Base-by-base conservation (phyloP, 441 rosid species). In the Adansonia madagascariensis region DNA sequence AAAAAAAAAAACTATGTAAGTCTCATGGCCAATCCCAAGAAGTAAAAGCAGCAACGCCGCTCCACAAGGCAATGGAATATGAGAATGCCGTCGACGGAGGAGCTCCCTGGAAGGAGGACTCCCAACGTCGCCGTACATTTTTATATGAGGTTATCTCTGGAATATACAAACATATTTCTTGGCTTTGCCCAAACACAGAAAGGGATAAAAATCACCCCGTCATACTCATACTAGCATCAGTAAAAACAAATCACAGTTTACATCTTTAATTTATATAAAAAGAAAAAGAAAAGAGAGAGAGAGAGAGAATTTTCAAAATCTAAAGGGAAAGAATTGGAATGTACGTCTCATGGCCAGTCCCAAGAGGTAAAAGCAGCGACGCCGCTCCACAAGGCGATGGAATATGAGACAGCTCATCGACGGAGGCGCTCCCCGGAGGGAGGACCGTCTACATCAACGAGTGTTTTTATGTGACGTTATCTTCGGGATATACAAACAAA, bases 351-450 rank as follows among this genome's bases (percentile, higher is more conserved):
- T 86, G 89, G 88, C 87, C 85, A 80, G 78, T 87, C 91, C 90
- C 85, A 85, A 65, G 77, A 60, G 80, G 86, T 87, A 80, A 88
- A 74, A 73, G 89, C 90, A 71, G 82, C 90, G 63, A 88, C 81
- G 89, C 89, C 70, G 90, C 89, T 87, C 77, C 83, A 78, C 86
- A 86, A 85, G 91, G 90, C 85, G 76, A 84, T 84, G 89, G 90
- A 87, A 87, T 86, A 88, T 85, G 89, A 84, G 86, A 80, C 88
- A 80, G 4, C 66, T 22, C 41, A 5, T 44, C 67, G 57, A 67
- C 80, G 84, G 86, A 83, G 83, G 75, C 41, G 64, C 73, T 65
- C 55, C 75, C 64, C 66, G 18, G 57, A 17, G 73, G 44, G 6
- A 35, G 69, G 49, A 73, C 78, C 44, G 27, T 76, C 64, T 22